Evolutionary conservation across 495 filamentous ascomycete species (phyloP).

Genomic region (Penicillium herquei): DNA sequence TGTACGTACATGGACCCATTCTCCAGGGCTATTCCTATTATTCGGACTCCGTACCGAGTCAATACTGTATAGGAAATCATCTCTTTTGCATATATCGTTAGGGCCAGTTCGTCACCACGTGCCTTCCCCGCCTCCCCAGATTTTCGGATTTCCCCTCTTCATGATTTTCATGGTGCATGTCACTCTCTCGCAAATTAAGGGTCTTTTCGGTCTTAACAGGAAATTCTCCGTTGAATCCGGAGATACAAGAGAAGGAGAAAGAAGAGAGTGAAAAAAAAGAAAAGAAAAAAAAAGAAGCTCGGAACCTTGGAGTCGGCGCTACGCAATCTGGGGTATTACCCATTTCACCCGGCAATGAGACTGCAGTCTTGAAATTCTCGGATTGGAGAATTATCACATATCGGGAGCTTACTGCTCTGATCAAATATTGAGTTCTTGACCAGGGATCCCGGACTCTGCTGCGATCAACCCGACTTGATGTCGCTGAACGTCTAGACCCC

Average conservation of each 20-base stretch:
- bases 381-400: too few relatives aligned
- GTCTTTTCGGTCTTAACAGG: too few relatives aligned
- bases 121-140: slow-evolving; percentile 22
- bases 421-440: not conserved
- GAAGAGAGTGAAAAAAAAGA: too few relatives aligned
- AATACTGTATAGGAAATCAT: too few relatives aligned
- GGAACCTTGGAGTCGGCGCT: not conserved
- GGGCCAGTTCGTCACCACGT: slow-evolving; percentile 11
- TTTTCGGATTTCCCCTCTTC: slow-evolving; percentile 10
- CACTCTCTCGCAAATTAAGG: not conserved
- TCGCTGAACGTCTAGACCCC: slow-evolving; percentile 15
- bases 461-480: slow-evolving; percentile 24
- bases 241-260: not conserved
- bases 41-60: too few relatives aligned
- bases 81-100: too few relatives aligned
- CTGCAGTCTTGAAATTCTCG: not conserved
- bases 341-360: not conserved
- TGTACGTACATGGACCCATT: too few relatives aligned
- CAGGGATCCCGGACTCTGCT: slow-evolving; percentile 2
- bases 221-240: not conserved
- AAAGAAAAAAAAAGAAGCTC: too few relatives aligned
- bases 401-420: too few relatives aligned
- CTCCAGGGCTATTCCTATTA: too few relatives aligned
- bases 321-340: not conserved
- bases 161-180: not conserved